phyloP scores from a whole-genome alignment of 257 asterid genomes.

The Nemophila menziesii region DNA sequence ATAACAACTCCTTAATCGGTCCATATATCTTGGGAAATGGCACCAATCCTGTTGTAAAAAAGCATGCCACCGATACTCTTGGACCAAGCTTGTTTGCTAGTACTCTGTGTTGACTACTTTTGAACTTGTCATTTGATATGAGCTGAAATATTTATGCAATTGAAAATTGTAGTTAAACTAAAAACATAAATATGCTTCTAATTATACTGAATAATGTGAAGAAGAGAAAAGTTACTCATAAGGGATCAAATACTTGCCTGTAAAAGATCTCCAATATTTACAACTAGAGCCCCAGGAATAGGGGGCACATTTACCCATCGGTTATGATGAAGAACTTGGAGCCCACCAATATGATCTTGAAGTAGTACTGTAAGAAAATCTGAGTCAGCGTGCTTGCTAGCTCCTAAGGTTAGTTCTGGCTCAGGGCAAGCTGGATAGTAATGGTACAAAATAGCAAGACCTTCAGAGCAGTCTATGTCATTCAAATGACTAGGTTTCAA shows the following conservation, averaged over 20 bases:
- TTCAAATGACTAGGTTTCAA: constrained; percentile 9
- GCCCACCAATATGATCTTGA: constrained; percentile 21
- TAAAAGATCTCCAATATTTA: constrained; percentile 21
- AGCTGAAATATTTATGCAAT: background rate
- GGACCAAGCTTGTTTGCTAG: constrained; percentile 48
- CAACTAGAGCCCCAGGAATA: constrained; percentile 19
- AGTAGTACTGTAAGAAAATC: constrained; percentile 22
- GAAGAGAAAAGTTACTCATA: too few relatives aligned
- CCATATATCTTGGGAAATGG: constrained; percentile 24
- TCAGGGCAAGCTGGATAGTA: constrained; percentile 24
- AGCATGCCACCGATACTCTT: constrained; percentile 55
- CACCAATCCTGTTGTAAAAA: constrained; percentile 26
- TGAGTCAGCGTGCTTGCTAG: constrained; percentile 15
- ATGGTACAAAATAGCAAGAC: constrained; percentile 11
- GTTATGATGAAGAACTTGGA: constrained; percentile 20
- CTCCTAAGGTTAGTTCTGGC: constrained; percentile 19
- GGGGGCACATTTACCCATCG: constrained; percentile 29
- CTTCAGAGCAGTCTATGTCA: constrained; percentile 16
- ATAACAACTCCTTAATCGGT: constrained; percentile 31
- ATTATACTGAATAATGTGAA: too few relatives aligned
- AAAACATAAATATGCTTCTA: too few relatives aligned
- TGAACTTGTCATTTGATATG: constrained; percentile 52
- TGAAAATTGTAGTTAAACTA: too few relatives aligned
- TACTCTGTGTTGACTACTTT: constrained; percentile 53
- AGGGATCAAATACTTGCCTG: constrained; percentile 11